Conservation (phyloP, 140 eudicot species). For the Stevia rebaudiana region DNA sequence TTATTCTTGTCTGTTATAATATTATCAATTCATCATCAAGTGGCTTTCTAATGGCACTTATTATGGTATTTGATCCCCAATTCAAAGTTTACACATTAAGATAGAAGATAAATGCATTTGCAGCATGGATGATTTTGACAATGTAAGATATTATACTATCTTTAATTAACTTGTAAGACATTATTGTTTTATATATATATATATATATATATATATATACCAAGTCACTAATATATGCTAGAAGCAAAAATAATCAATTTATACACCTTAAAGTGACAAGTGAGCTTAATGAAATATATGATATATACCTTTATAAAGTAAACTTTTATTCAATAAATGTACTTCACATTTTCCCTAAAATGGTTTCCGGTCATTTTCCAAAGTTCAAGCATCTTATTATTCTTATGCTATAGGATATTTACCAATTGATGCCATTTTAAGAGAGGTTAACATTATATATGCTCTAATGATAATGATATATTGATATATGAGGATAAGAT, state of each 20-base stretch:
- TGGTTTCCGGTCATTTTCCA: slow-evolving; percentile 11
- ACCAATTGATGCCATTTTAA: slow-evolving; percentile 9
- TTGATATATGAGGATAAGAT: slow-evolving; percentile 18
- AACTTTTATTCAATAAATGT: background rate
- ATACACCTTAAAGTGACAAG: slow-evolving; percentile 1
- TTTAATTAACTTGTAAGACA: no score
- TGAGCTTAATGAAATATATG: slow-evolving; percentile 11
- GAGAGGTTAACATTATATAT: slow-evolving; percentile 18
- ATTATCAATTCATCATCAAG: slow-evolving; percentile 45
- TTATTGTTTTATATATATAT: no score
- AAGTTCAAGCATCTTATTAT: slow-evolving; percentile 8
- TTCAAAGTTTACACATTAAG: slow-evolving; percentile 38
- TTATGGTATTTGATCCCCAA: slow-evolving; percentile 41
- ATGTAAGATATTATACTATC: no score
- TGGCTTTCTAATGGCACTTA: slow-evolving; percentile 34
- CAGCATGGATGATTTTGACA: no score
- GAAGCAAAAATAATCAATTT: background rate
- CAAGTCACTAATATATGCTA: slow-evolving; percentile 13
- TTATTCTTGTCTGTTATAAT: slow-evolving; percentile 11
- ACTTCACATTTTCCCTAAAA: background rate
- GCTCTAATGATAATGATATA: slow-evolving; percentile 14
- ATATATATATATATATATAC: no score
- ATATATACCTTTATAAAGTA: background rate
- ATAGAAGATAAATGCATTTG: slow-evolving; percentile 40
- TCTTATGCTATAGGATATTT: slow-evolving; percentile 6